A percentile compares a stretch with the other conserved stretches of the same genome.
phyloP scores from a whole-genome alignment of 2,329 filamentous ascomycete species.

The Fusarium falciforme region DNA sequence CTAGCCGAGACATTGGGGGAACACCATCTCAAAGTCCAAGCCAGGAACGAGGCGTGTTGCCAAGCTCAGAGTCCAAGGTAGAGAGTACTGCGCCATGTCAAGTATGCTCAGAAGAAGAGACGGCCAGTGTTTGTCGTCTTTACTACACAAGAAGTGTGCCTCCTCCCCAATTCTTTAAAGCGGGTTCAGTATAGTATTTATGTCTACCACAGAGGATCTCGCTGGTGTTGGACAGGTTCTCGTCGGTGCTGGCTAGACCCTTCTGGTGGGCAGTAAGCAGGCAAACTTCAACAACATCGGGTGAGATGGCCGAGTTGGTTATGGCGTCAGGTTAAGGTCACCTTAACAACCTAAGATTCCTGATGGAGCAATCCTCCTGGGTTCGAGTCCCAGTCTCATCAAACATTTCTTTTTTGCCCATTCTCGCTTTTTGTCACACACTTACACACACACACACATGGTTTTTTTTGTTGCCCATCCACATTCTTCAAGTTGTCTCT shows the following conservation, averaged over 20 bases:
- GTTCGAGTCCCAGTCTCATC: slow-evolving; percentile 52
- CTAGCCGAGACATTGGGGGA: neutral
- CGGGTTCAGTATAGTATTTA: neutral
- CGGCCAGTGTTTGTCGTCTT: neutral
- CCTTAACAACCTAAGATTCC: slow-evolving; percentile 44
- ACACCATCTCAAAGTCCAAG: neutral
- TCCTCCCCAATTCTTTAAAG: neutral
- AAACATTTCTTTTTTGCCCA: slow-evolving; percentile 14
- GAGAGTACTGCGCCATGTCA: neutral
- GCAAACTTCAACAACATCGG: neutral
- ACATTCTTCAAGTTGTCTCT: neutral
- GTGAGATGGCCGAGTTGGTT: slow-evolving; percentile 52
- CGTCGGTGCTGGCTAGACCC: neutral
- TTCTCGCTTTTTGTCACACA: neutral
- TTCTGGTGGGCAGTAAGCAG: neutral
- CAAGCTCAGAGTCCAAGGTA: neutral
- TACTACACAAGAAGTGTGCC: neutral
- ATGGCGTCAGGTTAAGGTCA: slow-evolving; percentile 52
- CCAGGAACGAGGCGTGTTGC: neutral
- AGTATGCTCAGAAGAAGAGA: neutral
- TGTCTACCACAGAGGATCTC: neutral
- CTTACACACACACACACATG: neutral
- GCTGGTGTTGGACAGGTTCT: neutral
- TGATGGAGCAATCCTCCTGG: slow-evolving; percentile 52
- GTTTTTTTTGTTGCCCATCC: neutral